A percentile compares a stretch with the other conserved stretches of the same genome.
Evolutionary conservation across 352 stramenopile species (phyloP).

Genomic region (Aphanomyces cochlioides): DNA sequence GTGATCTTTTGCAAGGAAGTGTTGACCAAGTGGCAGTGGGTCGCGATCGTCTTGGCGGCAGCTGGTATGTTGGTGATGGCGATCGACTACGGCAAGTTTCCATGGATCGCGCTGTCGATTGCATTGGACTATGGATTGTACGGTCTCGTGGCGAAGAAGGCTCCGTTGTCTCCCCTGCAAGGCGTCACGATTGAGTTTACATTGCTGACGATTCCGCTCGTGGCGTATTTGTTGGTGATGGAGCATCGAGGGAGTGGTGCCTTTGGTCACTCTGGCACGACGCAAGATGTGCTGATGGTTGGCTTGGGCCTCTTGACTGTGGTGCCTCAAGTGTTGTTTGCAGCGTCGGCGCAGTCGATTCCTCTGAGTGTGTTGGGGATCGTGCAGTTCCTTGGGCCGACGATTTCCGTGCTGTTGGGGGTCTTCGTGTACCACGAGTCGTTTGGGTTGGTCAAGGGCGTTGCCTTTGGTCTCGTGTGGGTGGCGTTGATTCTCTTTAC

Average conservation of each 20-base stretch:
- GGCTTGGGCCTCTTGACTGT: conserved; percentile 8
- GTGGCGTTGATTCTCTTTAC: conserved; percentile 15
- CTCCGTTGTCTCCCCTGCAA: conserved; percentile 8
- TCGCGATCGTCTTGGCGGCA: conserved; percentile 1
- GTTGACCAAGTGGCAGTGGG: conserved; percentile 1
- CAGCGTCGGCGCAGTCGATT: not conserved
- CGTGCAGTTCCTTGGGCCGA: conserved; percentile 6
- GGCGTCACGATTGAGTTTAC: conserved; percentile 15
- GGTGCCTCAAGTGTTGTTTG: conserved; percentile 16
- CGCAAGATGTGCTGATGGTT: not conserved
- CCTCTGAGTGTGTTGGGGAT: conserved; percentile 21
- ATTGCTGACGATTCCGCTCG: not conserved
- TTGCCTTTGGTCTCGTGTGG: conserved; percentile 21
- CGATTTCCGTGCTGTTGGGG: conserved; percentile 2
- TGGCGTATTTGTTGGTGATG: conserved; percentile 4
- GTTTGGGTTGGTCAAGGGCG: not conserved
- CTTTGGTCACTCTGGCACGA: not conserved
- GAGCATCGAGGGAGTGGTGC: conserved; percentile 5
- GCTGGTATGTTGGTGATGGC: conserved; percentile 9
- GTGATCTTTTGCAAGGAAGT: conserved; percentile 19
- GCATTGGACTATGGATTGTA: conserved; percentile 21
- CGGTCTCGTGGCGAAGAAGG: conserved; percentile 14
- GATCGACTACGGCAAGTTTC: conserved; percentile 27
- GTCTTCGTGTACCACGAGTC: conserved; percentile 20
- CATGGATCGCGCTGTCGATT: conserved; percentile 22